Conservation (phyloP, 345 rosid species). For the Sonneratia caseolaris region DNA sequence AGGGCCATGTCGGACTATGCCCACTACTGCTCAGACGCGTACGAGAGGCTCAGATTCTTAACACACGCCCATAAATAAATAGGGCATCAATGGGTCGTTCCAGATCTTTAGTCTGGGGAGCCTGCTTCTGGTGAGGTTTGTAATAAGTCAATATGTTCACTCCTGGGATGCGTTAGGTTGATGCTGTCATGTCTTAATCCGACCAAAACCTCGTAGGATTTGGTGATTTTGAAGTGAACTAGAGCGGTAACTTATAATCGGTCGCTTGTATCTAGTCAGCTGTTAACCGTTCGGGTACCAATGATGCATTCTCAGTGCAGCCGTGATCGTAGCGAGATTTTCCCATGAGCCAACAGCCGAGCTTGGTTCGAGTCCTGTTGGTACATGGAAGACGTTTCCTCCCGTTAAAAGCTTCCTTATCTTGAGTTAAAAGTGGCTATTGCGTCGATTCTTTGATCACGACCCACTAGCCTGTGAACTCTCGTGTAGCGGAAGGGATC, state of each 20-base stretch:
- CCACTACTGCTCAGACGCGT: conserved; percentile 55
- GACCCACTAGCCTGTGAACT: too few species aligned
- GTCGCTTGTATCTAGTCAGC: neutral
- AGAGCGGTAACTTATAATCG: neutral
- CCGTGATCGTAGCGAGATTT: too few species aligned
- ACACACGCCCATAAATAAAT: conserved; percentile 28
- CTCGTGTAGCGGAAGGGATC: too few species aligned
- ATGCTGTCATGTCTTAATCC: neutral
- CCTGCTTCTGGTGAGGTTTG: neutral
- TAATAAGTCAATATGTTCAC: neutral
- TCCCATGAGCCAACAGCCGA: too few species aligned
- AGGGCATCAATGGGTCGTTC: neutral
- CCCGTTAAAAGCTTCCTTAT: too few species aligned
- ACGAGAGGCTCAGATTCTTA: conserved; percentile 44
- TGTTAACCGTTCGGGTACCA: neutral
- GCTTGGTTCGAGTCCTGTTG: too few species aligned
- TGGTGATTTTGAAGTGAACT: conserved; percentile 13
- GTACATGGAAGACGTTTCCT: too few species aligned
- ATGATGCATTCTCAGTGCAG: neutral
- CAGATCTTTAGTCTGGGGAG: neutral
- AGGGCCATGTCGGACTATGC: conserved; percentile 70
- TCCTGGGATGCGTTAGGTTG: neutral
- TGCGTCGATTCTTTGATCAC: too few species aligned
- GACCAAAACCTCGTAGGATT: neutral
- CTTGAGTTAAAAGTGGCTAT: too few species aligned